Evolutionary conservation across 2,329 filamentous ascomycete genomes (phyloP), one percentile per base, ranked within the genome.

Genomic region (Seiridium unicorne): DNA sequence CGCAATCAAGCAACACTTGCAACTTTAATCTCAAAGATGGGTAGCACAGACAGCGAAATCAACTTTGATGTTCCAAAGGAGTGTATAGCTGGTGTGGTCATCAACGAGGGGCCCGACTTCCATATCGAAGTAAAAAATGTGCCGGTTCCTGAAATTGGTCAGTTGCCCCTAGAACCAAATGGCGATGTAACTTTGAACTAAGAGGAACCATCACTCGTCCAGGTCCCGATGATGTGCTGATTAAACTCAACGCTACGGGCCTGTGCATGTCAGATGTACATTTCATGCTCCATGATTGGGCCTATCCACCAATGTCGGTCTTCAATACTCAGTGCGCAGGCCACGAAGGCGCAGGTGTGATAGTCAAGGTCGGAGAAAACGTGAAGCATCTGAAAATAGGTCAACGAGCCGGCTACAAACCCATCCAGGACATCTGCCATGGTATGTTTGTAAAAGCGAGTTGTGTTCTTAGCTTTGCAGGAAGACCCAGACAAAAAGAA

Each of bases 61-160:
- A 44, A 5, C 26, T 59, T 59, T 55, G 70, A 77, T 11, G 76
- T 83, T 42, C 81, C 80, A 2, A 77, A 78, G 47, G 73, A 77
- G 60, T 80, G 81, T 67, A 81, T 81, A 59, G 81, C 79, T 2
- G 81, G 78, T 5, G 79, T 83, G 2, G 77, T 81, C 1, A 72
- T 80, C 36, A 80, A 83, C 61, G 75, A 80, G 65, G 81, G 81
- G 1, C 79, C 80, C 0, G 69, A 81, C 59, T 83, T 83, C 62
- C 68, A 66, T 5, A 70, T 83, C 36, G 77, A 80, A 60, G 75
- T 83, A 7, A 74, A 79, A 65, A 73, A 74, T 59, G 79, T 83
- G 1, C 74, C 77, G 18, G 79, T 83, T 0, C 81, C 81, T 4
- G 74, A 79, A 55, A 78, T 79, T 58, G 78, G 78, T 80, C 67